These are phyloP conservation scores for Zalerion maritima DNA, from an alignment of 495 filamentous ascomycete genomes.

Conservation along the genomic window DNA sequence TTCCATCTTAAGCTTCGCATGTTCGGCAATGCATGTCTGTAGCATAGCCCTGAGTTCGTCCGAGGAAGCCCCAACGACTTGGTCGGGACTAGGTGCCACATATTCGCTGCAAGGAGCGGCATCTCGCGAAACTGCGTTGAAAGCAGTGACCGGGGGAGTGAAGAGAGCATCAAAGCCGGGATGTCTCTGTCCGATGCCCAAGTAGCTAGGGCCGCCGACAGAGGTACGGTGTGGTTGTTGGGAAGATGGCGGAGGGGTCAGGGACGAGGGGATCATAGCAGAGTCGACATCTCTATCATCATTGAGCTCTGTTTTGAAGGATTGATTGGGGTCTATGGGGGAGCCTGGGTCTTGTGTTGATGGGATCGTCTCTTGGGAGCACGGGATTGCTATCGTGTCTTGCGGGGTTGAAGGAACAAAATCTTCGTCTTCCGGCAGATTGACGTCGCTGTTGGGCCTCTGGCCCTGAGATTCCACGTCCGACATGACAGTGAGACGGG, in stretches of 20 bases:
- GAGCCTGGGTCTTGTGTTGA: constrained; percentile 29
- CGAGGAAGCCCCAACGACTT: constrained; percentile 46
- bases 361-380: constrained; percentile 28
- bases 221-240: constrained; percentile 35
- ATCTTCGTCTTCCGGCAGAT: too few relatives aligned
- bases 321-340: constrained; percentile 18
- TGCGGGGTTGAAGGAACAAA: constrained; percentile 26
- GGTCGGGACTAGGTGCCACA: constrained; percentile 43
- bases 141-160: constrained; percentile 41
- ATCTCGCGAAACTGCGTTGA: constrained; percentile 35
- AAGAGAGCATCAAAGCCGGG: too few relatives aligned
- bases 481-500: too few relatives aligned
- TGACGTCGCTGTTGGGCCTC: too few relatives aligned
- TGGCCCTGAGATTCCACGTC: too few relatives aligned
- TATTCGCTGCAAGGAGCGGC: constrained; percentile 33
- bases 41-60: constrained; percentile 43
- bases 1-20: constrained; percentile 56
- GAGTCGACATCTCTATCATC: constrained; percentile 20
- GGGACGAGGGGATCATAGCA: constrained; percentile 29
- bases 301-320: constrained; percentile 24
- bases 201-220: constrained; percentile 21
- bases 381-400: constrained; percentile 16
- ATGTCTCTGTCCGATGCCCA: constrained; percentile 28
- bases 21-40: constrained; percentile 36
- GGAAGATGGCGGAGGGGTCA: constrained; percentile 66